Percentiles rank a stretch among this genome's conserved stretches.
phyloP scores from a whole-genome alignment of 345 rosid genomes.

The Crucihimalaya himalaica region DNA sequence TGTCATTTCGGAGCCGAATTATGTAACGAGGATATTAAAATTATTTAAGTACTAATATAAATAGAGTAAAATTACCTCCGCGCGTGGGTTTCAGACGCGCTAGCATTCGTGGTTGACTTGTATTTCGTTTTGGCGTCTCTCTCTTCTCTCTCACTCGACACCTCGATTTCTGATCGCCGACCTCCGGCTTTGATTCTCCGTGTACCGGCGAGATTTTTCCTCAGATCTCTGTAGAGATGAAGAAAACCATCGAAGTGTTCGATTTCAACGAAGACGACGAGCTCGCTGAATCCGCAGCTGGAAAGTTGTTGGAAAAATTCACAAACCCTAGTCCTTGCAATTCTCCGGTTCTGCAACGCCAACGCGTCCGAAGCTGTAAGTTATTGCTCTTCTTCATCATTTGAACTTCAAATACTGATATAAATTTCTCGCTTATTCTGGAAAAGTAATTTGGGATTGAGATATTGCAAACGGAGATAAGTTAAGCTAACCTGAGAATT shows the following conservation, averaged over 20 bases:
- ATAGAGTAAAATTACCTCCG: not conserved
- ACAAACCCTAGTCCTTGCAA: slow-evolving; percentile 61
- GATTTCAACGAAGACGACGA: slow-evolving; percentile 80
- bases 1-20: not conserved
- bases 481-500: not conserved
- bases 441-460: not conserved
- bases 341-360: slow-evolving; percentile 46
- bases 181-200: slow-evolving; percentile 24
- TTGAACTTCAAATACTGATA: not conserved
- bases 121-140: slow-evolving; percentile 20
- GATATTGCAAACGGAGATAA: not conserved
- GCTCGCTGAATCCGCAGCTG: slow-evolving; percentile 51
- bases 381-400: slow-evolving; percentile 6
- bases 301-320: slow-evolving; percentile 50
- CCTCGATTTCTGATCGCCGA: slow-evolving; percentile 31
- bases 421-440: not conserved
- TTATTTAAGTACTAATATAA: not conserved
- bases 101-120: slow-evolving; percentile 29
- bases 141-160: slow-evolving; percentile 25
- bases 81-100: slow-evolving; percentile 36
- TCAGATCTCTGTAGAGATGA: slow-evolving; percentile 45
- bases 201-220: not conserved
- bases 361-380: slow-evolving; percentile 59
- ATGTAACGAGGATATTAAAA: not conserved
- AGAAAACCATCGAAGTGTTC: slow-evolving; percentile 53